phyloP scores from a whole-genome alignment of 805 yeast species.

The Metschnikowia bowlesiae region DNA sequence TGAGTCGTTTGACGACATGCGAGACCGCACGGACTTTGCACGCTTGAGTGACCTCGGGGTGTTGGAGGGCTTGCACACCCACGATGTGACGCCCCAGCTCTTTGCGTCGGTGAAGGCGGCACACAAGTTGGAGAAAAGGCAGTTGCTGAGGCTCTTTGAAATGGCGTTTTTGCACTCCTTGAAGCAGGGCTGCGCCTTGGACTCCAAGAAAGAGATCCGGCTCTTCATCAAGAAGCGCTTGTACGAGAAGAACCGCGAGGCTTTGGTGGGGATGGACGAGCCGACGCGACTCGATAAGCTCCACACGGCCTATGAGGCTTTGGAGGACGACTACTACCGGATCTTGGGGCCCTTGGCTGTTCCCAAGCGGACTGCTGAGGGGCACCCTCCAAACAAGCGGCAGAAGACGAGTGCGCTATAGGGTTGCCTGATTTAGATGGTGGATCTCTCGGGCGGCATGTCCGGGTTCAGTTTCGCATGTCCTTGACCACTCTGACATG shows the following conservation, averaged over 20 bases:
- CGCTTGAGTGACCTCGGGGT: slow-evolving; percentile 13
- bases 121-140: slow-evolving; percentile 70
- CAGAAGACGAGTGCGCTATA: neutral
- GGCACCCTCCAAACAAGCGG: slow-evolving; percentile 3
- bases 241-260: slow-evolving; percentile 75
- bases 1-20: slow-evolving; percentile 83
- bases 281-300: slow-evolving; percentile 64
- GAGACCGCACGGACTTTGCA: slow-evolving; percentile 76
- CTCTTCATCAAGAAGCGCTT: slow-evolving; percentile 69
- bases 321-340: slow-evolving; percentile 68
- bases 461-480: no score
- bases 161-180: slow-evolving; percentile 54
- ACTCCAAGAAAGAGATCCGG: slow-evolving; percentile 41
- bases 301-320: slow-evolving; percentile 65
- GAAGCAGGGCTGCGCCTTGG: slow-evolving; percentile 19
- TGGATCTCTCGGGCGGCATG: no score
- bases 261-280: slow-evolving; percentile 60
- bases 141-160: slow-evolving; percentile 72
- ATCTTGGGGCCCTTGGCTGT: slow-evolving; percentile 38
- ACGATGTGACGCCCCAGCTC: slow-evolving; percentile 24
- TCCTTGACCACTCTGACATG: no score
- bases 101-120: slow-evolving; percentile 32
- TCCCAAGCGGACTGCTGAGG: slow-evolving; percentile 15
- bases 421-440: no score
- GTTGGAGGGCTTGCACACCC: slow-evolving; percentile 7